phyloP scores from a whole-genome alignment of 495 filamentous ascomycete genomes.

The Lasiosphaeria ovina region DNA sequence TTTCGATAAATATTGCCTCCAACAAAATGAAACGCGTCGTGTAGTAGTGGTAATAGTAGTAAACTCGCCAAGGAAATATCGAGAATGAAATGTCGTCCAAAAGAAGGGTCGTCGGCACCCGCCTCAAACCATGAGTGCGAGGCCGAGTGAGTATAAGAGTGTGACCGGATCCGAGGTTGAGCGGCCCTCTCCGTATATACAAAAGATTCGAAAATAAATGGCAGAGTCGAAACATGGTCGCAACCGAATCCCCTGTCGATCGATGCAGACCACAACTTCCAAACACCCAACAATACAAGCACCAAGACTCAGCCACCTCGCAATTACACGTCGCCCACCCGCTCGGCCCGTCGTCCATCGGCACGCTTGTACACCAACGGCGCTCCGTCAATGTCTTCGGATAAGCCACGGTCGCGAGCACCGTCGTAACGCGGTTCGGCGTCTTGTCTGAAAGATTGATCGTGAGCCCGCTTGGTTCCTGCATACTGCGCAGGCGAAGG shows the following conservation, averaged over 20 bases:
- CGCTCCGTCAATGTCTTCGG: constrained; percentile 16
- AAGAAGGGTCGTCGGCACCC: not conserved
- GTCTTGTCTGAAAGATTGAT: constrained; percentile 24
- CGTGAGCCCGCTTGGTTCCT: constrained; percentile 31
- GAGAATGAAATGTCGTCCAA: not conserved
- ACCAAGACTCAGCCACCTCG: not conserved
- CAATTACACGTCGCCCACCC: not conserved
- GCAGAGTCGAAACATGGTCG: not conserved
- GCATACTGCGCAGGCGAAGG: constrained; percentile 21
- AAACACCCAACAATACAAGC: constrained; percentile 1
- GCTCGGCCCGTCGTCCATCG: constrained; percentile 13
- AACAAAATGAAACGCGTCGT: not conserved
- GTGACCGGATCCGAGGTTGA: no score
- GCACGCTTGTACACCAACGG: constrained; percentile 23
- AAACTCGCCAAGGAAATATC: constrained; percentile 1
- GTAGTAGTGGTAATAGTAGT: not conserved
- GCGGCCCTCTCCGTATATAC: not conserved
- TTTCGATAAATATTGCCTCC: not conserved
- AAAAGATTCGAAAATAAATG: constrained; percentile 3
- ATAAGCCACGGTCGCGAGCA: constrained; percentile 21
- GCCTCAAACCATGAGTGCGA: not conserved
- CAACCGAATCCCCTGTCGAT: not conserved
- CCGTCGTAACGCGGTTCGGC: constrained; percentile 25
- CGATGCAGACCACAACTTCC: constrained; percentile 1
- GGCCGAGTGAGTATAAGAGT: not conserved